Percentiles rank a stretch among this genome's conserved stretches.
These are phyloP conservation scores for Wickerhamomyces alni DNA, from an alignment of 805 yeast genomes.

Conservation along the genomic window DNA sequence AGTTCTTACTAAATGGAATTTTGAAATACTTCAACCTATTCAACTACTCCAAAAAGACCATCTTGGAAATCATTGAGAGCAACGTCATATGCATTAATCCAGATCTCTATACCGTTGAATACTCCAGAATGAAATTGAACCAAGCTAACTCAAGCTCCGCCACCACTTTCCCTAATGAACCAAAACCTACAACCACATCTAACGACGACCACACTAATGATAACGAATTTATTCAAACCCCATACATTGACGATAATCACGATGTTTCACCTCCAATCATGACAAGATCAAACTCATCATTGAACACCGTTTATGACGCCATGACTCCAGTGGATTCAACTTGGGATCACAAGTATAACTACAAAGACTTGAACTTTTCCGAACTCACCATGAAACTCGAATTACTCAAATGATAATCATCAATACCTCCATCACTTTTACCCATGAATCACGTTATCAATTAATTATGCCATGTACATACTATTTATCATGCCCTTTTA, in stretches of 20 bases:
- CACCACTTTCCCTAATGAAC: background rate
- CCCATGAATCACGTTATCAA: no score
- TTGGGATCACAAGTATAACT: slow-evolving; percentile 11
- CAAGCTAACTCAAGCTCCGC: background rate
- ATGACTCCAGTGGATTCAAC: background rate
- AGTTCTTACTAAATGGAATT: slow-evolving; percentile 16
- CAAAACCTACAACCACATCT: background rate
- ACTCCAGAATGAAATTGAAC: background rate
- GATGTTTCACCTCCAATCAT: background rate
- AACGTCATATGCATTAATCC: slow-evolving; percentile 19
- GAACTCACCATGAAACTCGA: slow-evolving; percentile 17
- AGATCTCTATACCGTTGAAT: slow-evolving; percentile 9
- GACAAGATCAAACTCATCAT: background rate
- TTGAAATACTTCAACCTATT: slow-evolving; percentile 17
- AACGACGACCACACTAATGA: background rate
- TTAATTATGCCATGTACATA: background rate
- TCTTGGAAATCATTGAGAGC: slow-evolving; percentile 2
- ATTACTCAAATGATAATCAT: slow-evolving; percentile 7
- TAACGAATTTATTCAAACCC: background rate
- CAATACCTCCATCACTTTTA: no score
- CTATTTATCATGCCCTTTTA: background rate
- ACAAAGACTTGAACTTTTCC: slow-evolving; percentile 13
- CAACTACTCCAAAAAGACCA: background rate
- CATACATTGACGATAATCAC: background rate
- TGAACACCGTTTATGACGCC: background rate